Evolutionary conservation across 164 flowering plant species (phyloP).

Genomic region (Vitis vinifera): ASM3070453v1 NC_081811.1:24236001-24236500

Average conservation of each 20-base stretch:
- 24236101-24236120: background rate
- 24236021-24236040: background rate
- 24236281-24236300: background rate
- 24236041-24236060: background rate
- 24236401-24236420: background rate
- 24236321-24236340: background rate
- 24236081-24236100: slow-evolving; percentile 11
- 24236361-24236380: background rate
- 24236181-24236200: slow-evolving; percentile 7
- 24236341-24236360: background rate
- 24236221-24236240: background rate
- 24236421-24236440: background rate
- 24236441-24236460: slow-evolving; percentile 18
- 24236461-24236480: slow-evolving; percentile 11
- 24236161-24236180: background rate
- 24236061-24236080: background rate
- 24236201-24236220: background rate
- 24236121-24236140: slow-evolving; percentile 19
- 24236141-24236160: background rate
- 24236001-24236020: background rate
- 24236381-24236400: background rate
- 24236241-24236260: background rate
- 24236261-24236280: background rate
- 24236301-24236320: background rate
- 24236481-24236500: background rate